Percentiles rank a stretch among this genome's conserved stretches.
Evolutionary conservation across 495 filamentous ascomycete genomes (phyloP).

Genomic region (Penicillium dipodomyicola): DNA sequence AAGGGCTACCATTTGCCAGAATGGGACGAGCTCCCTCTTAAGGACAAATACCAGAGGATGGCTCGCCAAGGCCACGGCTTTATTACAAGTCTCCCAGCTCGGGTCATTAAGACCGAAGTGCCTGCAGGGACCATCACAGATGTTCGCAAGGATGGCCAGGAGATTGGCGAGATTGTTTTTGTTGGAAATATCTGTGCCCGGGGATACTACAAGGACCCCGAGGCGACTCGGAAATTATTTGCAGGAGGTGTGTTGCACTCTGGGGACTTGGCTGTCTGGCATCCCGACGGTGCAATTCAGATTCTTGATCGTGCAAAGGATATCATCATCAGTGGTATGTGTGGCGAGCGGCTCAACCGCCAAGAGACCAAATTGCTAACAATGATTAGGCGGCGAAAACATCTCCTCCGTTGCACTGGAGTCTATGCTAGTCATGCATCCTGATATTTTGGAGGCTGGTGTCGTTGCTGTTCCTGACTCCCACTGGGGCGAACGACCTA

Average conservation of each 20-base stretch:
- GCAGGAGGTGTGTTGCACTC: conserved; percentile 83
- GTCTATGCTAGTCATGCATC: conserved; percentile 85
- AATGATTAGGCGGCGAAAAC: conserved; percentile 78
- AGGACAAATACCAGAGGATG: conserved; percentile 81
- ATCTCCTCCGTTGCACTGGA: conserved; percentile 93
- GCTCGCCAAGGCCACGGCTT: conserved; percentile 94
- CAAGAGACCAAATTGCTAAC: conserved; percentile 10
- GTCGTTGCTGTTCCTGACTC: conserved; percentile 86
- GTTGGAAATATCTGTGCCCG: conserved; percentile 86
- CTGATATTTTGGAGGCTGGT: conserved; percentile 83
- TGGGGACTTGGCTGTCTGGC: conserved; percentile 90
- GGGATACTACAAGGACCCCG: conserved; percentile 87
- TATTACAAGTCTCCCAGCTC: conserved; percentile 73
- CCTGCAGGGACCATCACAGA: conserved; percentile 67
- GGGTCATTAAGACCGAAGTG: conserved; percentile 77
- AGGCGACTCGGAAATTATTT: conserved; percentile 85
- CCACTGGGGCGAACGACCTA: conserved; percentile 93
- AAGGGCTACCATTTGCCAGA: conserved; percentile 82
- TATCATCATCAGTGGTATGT: conserved; percentile 92
- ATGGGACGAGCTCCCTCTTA: conserved; percentile 68
- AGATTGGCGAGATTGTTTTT: conserved; percentile 94
- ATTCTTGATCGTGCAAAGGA: conserved; percentile 95
- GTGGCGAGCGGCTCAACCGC: background rate
- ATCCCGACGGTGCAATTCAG: conserved; percentile 83
- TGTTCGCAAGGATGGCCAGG: conserved; percentile 75